Conservation (phyloP, 1,139 yeast species). For the Scheffersomyces parashehatae region DNA sequence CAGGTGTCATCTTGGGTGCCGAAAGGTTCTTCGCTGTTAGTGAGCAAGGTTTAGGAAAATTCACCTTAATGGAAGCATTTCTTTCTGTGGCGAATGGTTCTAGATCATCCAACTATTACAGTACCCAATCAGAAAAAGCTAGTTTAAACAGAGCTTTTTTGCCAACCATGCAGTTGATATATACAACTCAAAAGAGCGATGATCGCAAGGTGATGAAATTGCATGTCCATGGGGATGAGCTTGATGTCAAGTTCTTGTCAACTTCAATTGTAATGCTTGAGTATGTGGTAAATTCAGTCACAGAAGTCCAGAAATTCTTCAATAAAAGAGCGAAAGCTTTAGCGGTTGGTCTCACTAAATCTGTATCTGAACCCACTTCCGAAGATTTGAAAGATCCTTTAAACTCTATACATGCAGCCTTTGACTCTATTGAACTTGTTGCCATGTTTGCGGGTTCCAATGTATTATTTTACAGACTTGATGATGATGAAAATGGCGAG, state of each 20-base stretch:
- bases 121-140: constrained; percentile 45
- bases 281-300: constrained; percentile 43
- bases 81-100: constrained; percentile 66
- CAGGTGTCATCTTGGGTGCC: constrained; percentile 78
- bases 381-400: constrained; percentile 14
- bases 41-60: constrained; percentile 62
- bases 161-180: constrained; percentile 65
- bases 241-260: constrained; percentile 64
- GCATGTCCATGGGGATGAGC: constrained; percentile 60
- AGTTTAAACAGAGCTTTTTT: constrained; percentile 62
- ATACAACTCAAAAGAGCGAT: constrained; percentile 38
- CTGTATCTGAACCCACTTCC: not conserved
- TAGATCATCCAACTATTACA: constrained; percentile 51
- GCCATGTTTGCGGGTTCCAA: constrained; percentile 71
- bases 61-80: constrained; percentile 64
- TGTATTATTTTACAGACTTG: constrained; percentile 52
- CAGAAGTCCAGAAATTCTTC: constrained; percentile 42
- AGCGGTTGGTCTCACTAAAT: not conserved
- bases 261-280: constrained; percentile 52
- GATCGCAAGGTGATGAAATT: constrained; percentile 38
- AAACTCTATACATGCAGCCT: constrained; percentile 27
- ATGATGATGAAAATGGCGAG: constrained; percentile 39
- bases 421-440: constrained; percentile 51
- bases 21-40: constrained; percentile 66
- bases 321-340: constrained; percentile 16